These are phyloP conservation scores for Cyclotella baltica DNA, from an alignment of 108 stramenopile genomes.

Conservation along the genomic window DNA sequence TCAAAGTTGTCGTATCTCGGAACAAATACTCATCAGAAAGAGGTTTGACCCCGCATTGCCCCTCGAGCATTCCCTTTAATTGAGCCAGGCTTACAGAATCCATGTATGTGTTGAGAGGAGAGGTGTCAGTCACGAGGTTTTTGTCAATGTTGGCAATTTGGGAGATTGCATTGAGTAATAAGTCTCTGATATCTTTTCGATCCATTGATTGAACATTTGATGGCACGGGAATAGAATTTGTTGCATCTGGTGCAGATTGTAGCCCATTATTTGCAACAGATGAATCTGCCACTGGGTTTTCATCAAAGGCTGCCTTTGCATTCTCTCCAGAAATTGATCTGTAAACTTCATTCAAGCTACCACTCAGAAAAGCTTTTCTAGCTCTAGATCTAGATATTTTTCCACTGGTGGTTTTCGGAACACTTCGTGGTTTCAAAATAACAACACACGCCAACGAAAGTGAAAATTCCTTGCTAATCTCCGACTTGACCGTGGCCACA, in stretches of 20 bases:
- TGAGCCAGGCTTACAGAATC: conserved; percentile 86
- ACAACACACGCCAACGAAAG: conserved; percentile 76
- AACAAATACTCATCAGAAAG: conserved; percentile 92
- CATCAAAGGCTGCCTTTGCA: neutral
- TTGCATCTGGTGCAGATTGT: neutral
- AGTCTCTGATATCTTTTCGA: conserved; percentile 64
- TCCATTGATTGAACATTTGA: conserved; percentile 58
- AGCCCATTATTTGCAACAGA: neutral
- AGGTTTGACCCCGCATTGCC: conserved; percentile 61
- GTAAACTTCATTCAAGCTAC: conserved; percentile 70
- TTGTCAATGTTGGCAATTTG: conserved; percentile 60
- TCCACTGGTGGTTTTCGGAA: conserved; percentile 98
- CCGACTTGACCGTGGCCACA: conserved; percentile 60
- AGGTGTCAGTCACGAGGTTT: conserved; percentile 61
- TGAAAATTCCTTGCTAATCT: conserved; percentile 83
- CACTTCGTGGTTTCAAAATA: conserved; percentile 83
- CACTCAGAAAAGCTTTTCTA: conserved; percentile 70
- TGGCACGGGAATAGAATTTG: neutral
- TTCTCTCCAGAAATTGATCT: conserved; percentile 51
- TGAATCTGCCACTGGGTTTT: neutral
- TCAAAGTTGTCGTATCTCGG: conserved; percentile 74
- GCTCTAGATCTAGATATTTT: conserved; percentile 98
- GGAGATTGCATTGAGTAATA: conserved; percentile 65
- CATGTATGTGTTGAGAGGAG: conserved; percentile 75
- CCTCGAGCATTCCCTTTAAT: conserved; percentile 85